Conservation (phyloP, 148 eudicot genomes). For the Selenicereus undatus region DNA sequence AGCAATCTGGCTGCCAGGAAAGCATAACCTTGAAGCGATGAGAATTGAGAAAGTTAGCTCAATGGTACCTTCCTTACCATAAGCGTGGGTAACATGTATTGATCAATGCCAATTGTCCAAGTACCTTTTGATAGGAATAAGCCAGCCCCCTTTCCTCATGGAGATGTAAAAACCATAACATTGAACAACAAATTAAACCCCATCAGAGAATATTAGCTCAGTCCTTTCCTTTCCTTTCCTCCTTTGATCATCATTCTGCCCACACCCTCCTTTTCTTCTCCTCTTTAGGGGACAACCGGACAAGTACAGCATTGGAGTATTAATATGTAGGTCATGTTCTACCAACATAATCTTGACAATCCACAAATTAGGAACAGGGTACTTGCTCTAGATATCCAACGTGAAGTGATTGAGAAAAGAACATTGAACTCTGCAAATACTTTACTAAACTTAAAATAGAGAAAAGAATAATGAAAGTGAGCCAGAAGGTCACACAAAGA, state of each 20-base stretch:
- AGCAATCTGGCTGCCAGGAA: too few species aligned
- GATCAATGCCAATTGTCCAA: too few species aligned
- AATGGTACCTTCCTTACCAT: too few species aligned
- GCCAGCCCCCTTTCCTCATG: background rate
- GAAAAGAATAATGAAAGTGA: background rate
- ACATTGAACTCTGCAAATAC: background rate
- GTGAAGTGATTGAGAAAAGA: background rate
- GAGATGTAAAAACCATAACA: background rate
- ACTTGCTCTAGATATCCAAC: background rate
- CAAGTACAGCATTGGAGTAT: background rate
- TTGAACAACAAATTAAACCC: background rate
- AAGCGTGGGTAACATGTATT: too few species aligned
- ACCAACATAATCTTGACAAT: background rate
- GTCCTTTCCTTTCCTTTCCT: background rate
- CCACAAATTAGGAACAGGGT: background rate
- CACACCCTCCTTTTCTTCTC: background rate
- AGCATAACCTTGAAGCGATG: too few species aligned
- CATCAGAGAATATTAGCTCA: background rate
- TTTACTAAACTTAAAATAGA: background rate
- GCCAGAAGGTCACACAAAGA: background rate
- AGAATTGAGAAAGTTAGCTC: too few species aligned
- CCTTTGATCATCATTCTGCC: background rate
- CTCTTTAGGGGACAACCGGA: background rate
- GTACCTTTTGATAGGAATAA: too few species aligned
- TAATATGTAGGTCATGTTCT: background rate